A percentile compares a stretch with the other conserved stretches of the same genome.
These are phyloP conservation scores for Beauveria medogensis DNA, from an alignment of 2,329 filamentous ascomycete genomes.

Conservation along the genomic window DNA sequence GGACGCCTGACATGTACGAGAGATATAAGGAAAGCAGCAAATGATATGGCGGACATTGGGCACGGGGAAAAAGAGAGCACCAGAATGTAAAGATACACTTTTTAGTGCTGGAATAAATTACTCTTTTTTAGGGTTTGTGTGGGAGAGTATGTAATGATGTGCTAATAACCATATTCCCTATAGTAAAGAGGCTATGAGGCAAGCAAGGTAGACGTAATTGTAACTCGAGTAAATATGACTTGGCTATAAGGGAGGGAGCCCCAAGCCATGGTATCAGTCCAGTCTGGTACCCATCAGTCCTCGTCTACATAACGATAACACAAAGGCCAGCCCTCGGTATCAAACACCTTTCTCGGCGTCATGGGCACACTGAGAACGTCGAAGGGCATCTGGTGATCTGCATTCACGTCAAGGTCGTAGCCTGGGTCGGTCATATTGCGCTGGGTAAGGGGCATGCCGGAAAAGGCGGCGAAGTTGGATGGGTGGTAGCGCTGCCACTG, in stretches of 20 bases:
- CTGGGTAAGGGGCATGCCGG: not conserved
- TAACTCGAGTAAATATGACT: too few relatives aligned
- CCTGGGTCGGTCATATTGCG: not conserved
- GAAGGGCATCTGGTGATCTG: not conserved
- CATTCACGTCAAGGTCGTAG: not conserved
- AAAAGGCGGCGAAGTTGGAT: conserved; percentile 1
- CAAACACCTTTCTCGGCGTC: not conserved
- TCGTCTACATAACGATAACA: not conserved
- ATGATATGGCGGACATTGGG: not conserved
- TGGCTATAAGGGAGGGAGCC: too few relatives aligned
- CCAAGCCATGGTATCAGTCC: too few relatives aligned
- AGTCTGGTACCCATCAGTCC: not conserved
- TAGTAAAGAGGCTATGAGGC: not conserved
- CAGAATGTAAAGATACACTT: too few relatives aligned
- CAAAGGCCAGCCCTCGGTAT: not conserved
- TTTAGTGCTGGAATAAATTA: too few relatives aligned
- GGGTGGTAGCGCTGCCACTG: not conserved
- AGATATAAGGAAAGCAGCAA: not conserved
- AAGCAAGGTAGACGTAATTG: too few relatives aligned
- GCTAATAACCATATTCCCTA: not conserved
- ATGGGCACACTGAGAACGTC: not conserved
- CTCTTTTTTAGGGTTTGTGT: too few relatives aligned
- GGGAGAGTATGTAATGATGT: too few relatives aligned
- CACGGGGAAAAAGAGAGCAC: too few relatives aligned
- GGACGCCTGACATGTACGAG: not conserved